These are phyloP conservation scores for Leccinum truebloodii DNA, from an alignment of 768 basidiomycete genomes.

Conservation along the genomic window DNA sequence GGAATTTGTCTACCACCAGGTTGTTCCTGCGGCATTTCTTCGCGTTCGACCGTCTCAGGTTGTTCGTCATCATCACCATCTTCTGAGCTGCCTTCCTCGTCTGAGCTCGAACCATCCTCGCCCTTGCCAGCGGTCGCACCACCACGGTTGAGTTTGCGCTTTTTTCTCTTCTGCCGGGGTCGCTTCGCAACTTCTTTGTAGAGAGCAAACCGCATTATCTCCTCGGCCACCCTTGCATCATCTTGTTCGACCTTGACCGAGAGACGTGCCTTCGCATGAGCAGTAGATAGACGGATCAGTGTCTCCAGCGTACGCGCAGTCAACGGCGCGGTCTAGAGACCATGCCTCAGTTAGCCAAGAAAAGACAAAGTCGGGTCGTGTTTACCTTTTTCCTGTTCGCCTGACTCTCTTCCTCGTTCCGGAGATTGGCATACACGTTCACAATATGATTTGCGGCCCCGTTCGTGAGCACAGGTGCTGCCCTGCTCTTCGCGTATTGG, in stretches of 20 bases:
- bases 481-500: conserved; percentile 92
- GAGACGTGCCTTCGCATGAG: conserved; percentile 94
- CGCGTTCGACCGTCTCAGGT: conserved; percentile 42
- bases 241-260: conserved; percentile 79
- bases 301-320: conserved; percentile 99
- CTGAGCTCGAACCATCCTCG: conserved; percentile 45
- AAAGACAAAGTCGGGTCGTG: not conserved
- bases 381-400: conserved; percentile 83
- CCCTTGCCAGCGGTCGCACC: conserved; percentile 52
- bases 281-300: conserved; percentile 95
- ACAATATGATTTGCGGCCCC: conserved; percentile 95
- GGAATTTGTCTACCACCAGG: conserved; percentile 24
- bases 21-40: conserved; percentile 46
- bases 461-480: conserved; percentile 83
- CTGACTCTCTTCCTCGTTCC: conserved; percentile 86
- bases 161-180: conserved; percentile 65
- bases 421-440: conserved; percentile 84
- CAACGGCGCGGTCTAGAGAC: conserved; percentile 83
- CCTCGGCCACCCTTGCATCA: conserved; percentile 90
- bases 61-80: conserved; percentile 49
- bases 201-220: conserved; percentile 94
- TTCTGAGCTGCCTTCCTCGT: conserved; percentile 41
- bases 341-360: conserved; percentile 15
- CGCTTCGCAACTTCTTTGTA: conserved; percentile 96
- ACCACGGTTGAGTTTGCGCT: conserved; percentile 81